A percentile compares a stretch with the other conserved stretches of the same genome.
Evolutionary conservation across 805 yeast species (phyloP).

Genomic region (Yarrowia sp.): DNA sequence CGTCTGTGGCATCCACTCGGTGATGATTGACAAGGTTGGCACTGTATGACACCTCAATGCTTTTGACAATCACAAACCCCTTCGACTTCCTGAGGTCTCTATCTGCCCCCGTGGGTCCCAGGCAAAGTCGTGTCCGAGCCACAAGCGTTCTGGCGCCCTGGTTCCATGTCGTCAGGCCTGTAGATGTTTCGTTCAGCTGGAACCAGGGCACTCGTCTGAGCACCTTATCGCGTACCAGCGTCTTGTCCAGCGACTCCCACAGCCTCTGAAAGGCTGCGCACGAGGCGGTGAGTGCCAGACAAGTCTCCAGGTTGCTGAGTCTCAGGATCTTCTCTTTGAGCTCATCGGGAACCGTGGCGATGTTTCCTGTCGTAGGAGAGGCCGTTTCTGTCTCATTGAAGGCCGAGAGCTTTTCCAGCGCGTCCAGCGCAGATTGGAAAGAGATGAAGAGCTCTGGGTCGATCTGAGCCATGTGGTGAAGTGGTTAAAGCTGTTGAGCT

Average conservation of each 20-base stretch:
- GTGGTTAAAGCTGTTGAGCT: too few relatives aligned
- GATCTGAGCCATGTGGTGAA: not conserved
- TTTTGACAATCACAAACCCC: too few relatives aligned
- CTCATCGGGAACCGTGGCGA: not conserved
- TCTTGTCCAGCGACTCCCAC: not conserved
- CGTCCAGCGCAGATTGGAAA: not conserved
- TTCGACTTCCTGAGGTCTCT: too few relatives aligned
- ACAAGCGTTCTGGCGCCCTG: not conserved
- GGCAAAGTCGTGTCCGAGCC: not conserved
- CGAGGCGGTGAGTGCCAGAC: not conserved
- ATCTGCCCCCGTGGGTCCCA: too few relatives aligned
- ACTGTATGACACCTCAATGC: too few relatives aligned
- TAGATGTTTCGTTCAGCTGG: not conserved
- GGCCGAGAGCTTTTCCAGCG: not conserved
- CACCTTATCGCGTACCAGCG: not conserved
- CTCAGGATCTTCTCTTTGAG: not conserved
- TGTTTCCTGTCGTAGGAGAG: not conserved
- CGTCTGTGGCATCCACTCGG: not conserved
- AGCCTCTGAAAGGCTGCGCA: not conserved
- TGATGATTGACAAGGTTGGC: too few relatives aligned
- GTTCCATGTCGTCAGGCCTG: not conserved
- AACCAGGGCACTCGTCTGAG: not conserved
- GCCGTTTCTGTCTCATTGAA: not conserved
- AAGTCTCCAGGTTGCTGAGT: not conserved
- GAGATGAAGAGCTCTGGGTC: not conserved